phyloP scores from a whole-genome alignment of 306 rosid species.

The Oxytropis ochrocephala region DNA sequence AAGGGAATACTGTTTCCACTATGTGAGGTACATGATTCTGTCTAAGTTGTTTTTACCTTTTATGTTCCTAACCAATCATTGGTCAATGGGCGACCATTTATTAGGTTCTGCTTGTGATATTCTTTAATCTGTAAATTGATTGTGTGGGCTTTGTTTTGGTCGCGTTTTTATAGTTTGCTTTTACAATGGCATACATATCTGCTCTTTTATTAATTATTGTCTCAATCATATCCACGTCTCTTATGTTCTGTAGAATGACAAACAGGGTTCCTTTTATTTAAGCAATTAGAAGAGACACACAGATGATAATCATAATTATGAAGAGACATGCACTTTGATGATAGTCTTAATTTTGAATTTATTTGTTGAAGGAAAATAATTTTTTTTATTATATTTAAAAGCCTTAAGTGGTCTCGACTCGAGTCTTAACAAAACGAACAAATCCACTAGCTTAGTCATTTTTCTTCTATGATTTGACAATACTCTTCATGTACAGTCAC shows the following conservation, averaged over 20 bases:
- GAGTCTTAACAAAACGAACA: neutral
- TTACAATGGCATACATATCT: neutral
- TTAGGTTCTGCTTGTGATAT: neutral
- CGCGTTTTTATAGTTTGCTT: neutral
- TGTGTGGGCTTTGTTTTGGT: neutral
- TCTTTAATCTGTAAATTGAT: neutral
- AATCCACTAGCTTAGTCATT: neutral
- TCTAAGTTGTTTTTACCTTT: neutral
- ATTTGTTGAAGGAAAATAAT: neutral
- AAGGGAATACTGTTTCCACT: slow-evolving; percentile 83
- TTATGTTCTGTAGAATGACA: neutral
- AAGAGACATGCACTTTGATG: neutral
- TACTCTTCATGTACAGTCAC: slow-evolving; percentile 50
- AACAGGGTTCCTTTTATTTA: neutral
- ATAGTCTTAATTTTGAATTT: slow-evolving; percentile 9
- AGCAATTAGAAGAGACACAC: neutral
- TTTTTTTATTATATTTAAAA: neutral
- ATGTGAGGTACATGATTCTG: slow-evolving; percentile 60
- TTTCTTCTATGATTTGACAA: slow-evolving; percentile 4
- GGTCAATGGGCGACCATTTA: neutral
- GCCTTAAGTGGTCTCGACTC: neutral
- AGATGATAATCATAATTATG: slow-evolving; percentile 1
- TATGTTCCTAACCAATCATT: neutral
- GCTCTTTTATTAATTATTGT: neutral
- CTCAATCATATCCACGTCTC: neutral